These are phyloP conservation scores for Sporothrix dimorphospora DNA, from an alignment of 2,329 filamentous ascomycete species.

Conservation along the genomic window DNA sequence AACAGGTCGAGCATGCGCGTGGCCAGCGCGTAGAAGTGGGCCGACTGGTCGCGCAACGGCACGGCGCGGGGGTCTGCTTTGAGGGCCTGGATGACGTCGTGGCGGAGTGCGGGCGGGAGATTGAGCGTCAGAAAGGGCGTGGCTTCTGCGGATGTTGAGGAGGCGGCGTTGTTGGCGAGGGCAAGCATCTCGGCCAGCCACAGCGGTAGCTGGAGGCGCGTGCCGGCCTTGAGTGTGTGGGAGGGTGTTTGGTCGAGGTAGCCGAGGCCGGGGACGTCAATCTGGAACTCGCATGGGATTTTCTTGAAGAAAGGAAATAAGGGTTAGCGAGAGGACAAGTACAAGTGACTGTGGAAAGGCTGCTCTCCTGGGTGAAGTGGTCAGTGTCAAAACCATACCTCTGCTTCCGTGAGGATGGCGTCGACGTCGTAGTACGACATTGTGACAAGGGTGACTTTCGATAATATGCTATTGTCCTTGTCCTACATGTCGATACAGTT, in stretches of 20 bases:
- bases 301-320: constrained; percentile 54
- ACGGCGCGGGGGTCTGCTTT: constrained; percentile 89
- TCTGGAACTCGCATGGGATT: constrained; percentile 92
- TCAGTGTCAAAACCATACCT: constrained; percentile 53
- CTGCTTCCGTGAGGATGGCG: constrained; percentile 81
- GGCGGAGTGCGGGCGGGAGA: constrained; percentile 74
- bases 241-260: constrained; percentile 82
- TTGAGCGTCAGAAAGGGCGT: constrained; percentile 73
- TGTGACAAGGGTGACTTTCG: background rate
- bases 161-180: constrained; percentile 54
- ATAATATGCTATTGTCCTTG: background rate
- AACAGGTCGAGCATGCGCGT: constrained; percentile 87
- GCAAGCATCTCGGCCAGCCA: constrained; percentile 96
- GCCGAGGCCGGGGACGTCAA: constrained; percentile 83
- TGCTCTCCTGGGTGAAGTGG: background rate
- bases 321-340: background rate
- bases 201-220: constrained; percentile 79
- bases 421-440: constrained; percentile 87
- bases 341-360: background rate
- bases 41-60: constrained; percentile 77
- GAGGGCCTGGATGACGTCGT: constrained; percentile 82
- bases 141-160: constrained; percentile 40
- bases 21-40: constrained; percentile 86
- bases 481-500: background rate
- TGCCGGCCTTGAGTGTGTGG: constrained; percentile 74